These are phyloP conservation scores for Ophiocordyceps sinensis DNA, from an alignment of 2,329 filamentous ascomycete species.

Conservation along the genomic window DNA sequence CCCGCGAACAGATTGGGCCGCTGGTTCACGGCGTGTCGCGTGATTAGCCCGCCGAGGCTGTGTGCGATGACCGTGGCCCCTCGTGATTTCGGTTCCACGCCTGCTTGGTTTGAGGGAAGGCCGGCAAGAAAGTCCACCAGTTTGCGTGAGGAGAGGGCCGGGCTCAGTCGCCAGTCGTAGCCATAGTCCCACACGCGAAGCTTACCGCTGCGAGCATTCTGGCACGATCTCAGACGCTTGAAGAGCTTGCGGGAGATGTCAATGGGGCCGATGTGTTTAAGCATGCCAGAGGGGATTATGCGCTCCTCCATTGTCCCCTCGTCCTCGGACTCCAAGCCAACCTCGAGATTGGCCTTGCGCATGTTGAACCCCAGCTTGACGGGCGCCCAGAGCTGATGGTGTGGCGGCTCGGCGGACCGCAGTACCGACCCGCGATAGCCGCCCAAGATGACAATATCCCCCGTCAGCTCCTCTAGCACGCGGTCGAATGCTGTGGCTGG, in stretches of 20 bases:
- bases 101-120: constrained; percentile 58
- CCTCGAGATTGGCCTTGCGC: constrained; percentile 79
- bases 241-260: constrained; percentile 77
- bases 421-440: constrained; percentile 87
- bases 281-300: constrained; percentile 77
- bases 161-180: constrained; percentile 88
- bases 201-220: constrained; percentile 56
- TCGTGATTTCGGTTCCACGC: constrained; percentile 32
- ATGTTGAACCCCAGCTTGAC: constrained; percentile 87
- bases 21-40: constrained; percentile 74
- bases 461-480: constrained; percentile 53
- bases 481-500: constrained; percentile 29
- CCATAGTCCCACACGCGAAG: constrained; percentile 80
- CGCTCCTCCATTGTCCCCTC: constrained; percentile 70
- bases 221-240: constrained; percentile 58
- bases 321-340: constrained; percentile 67
- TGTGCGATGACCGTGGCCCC: constrained; percentile 78
- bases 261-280: constrained; percentile 83
- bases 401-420: constrained; percentile 64
- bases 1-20: constrained; percentile 75
- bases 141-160: constrained; percentile 55
- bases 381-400: constrained; percentile 86
- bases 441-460: constrained; percentile 78
- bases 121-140: constrained; percentile 60
- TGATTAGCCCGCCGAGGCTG: constrained; percentile 76